Evolutionary conservation across 441 rosid species (phyloP), one percentile per base, ranked within the genome.

Genomic region (Bocquillonia castaneifolia): DNA sequence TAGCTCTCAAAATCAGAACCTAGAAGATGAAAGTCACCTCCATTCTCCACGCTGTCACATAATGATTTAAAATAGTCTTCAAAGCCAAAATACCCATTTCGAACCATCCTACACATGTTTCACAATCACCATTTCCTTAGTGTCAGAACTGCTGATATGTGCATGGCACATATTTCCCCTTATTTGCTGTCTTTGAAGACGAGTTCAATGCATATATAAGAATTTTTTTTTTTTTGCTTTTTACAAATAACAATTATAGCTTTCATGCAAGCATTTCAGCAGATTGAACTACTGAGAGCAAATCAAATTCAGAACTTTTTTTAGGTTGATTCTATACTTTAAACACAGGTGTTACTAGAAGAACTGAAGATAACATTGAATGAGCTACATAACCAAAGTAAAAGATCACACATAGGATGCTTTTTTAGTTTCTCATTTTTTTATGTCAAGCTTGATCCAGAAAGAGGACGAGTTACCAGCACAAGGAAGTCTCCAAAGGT

Each of bases 1-100:
- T 81, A 83, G 82, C 83, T 78, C 61, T 64, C 73, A 25, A 83
- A 83, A 72, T 83, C 85, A 26, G 76, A 62, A 65, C 83, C 85
- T 9, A 83, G 74, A 70, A 83, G 82, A 69, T 76, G 76, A 52
- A 64, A 72, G 72, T 83, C 87, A 7, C 69, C 65, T n/a, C 72
- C 80, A 12, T 60, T 76, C 15, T 81, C 87, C 32, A 83, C 72
- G 13, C 76, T 50, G 70, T 83, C 87, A 6, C 87, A 83, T 57
- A 83, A 31, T 6, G 85, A 76, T 63, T 78, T 52, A 53, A 83
- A 83, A 66, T 81, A 81, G 45, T 79, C 85, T 55, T 73, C 63
- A 66, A 68, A 70, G 29, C 83, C 85, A 48, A 83, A 83, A 66
- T 83, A 68, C 34, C 87, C 87, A 56, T 81, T 84, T 17, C 80